Evolutionary conservation across 805 yeast genomes (phyloP), one percentile per base, ranked within the genome.

Genomic region (Candida nemodendra): DNA sequence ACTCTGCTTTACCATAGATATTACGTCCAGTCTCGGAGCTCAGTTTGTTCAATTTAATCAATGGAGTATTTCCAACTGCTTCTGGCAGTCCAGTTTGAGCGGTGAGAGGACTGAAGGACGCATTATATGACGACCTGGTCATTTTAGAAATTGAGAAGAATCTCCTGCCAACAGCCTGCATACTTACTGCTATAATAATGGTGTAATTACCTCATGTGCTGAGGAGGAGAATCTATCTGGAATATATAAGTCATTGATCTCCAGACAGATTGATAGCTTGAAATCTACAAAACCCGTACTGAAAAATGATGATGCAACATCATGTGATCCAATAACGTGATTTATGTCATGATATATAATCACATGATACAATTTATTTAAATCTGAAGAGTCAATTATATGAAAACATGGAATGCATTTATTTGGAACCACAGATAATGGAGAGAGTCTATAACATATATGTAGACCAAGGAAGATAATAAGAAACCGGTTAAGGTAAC

Each of bases 11-110:
- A 27, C 86, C 97, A 57, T 79, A 89, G 45, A 90, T 76, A 51
- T 85, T 81, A 50, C 90, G 69, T 4, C 87, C 86, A 3, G 78
- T 60, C 48, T 74, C 73, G 16, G 72, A 64, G 26, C 84, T 76
- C 17, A 85, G 62, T 24, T 62, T 64, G 49, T 76, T 74, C 32
- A 85, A 68, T 46, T 74, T 73, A 47, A 90, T 67, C 48, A 90
- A 66, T 18, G 97, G 96, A 3, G 97, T 90, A 62, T 88, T 88
- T n/a, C 97, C 97, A 40, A 89, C 83, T 2, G 96, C 95, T 22
- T 79, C 88, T 3, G 82, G 74, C 39, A 90, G 69, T 9, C 95
- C 96, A 11, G 66, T 62, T 36, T 76, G 72, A 9, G 89, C 70
- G 1, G 78, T 78, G 27, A 84, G 62, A 3, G 95, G 95, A 7